These are phyloP conservation scores for Coemansia erecta DNA, from an alignment of 192 early-diverging fungal species.

Conservation along the genomic window DNA sequence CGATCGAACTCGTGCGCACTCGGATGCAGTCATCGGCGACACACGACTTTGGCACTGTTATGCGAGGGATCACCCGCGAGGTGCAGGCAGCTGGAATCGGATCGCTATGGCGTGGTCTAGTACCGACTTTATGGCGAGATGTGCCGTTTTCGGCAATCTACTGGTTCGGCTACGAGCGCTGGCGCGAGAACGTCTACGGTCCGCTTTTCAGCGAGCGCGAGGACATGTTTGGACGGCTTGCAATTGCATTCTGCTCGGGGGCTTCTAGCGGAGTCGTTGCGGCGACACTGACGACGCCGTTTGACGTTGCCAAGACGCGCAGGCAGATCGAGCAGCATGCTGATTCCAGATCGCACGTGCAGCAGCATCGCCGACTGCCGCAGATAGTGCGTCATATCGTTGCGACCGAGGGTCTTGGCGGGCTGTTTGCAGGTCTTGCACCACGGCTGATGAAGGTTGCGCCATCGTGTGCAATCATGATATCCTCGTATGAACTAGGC, in stretches of 20 bases:
- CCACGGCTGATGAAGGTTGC: conserved; percentile 87
- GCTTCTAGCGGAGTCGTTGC: conserved; percentile 87
- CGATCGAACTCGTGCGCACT: conserved; percentile 88
- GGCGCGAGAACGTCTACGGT: conserved; percentile 54
- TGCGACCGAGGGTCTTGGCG: conserved; percentile 31
- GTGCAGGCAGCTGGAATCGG: conserved; percentile 57
- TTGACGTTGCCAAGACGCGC: conserved; percentile 94
- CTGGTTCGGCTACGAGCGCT: conserved; percentile 88
- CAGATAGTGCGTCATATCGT: conserved; percentile 39
- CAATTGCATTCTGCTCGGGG: conserved; percentile 75
- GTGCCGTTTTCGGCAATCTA: conserved; percentile 95
- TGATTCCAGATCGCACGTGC: conserved; percentile 12
- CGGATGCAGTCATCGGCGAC: conserved; percentile 77
- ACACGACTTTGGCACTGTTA: conserved; percentile 61
- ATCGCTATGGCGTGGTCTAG: conserved; percentile 83
- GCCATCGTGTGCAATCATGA: conserved; percentile 95
- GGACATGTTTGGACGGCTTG: conserved; percentile 53
- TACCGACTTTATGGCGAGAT: conserved; percentile 89
- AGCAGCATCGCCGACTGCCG: conserved; percentile 20
- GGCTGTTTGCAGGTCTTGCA: conserved; percentile 54
- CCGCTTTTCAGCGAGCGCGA: conserved; percentile 19
- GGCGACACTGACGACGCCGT: conserved; percentile 85
- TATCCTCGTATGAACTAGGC: conserved; percentile 80
- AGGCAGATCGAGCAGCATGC: conserved; percentile 67
- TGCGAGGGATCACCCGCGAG: conserved; percentile 61